Evolutionary conservation across 2,329 filamentous ascomycete species (phyloP).

Genomic region (Colletotrichum viniferum): DNA sequence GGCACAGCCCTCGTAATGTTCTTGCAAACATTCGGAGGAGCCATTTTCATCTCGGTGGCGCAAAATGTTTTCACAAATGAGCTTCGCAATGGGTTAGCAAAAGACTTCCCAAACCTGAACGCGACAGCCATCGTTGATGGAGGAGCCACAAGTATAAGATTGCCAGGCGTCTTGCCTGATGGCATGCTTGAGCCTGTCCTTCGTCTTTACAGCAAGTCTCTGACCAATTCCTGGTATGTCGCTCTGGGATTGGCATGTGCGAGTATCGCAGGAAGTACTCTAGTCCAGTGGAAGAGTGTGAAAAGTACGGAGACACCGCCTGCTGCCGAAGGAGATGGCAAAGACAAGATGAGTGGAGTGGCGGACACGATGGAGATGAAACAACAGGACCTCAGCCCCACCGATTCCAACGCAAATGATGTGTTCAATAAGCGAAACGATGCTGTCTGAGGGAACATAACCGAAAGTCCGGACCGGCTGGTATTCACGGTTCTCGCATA

Average conservation of each 20-base stretch:
- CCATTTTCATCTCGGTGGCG: conserved; percentile 10
- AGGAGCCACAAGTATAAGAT: neutral
- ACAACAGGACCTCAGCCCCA: neutral
- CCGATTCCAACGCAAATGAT: neutral
- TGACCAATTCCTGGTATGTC: conserved; percentile 5
- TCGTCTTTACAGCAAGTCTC: neutral
- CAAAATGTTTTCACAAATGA: conserved; percentile 13
- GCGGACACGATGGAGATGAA: neutral
- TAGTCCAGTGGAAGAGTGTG: conserved; percentile 4
- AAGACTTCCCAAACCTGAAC: neutral
- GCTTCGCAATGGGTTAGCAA: neutral
- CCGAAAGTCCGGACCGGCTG: neutral
- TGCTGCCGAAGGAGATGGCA: neutral
- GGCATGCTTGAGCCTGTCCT: neutral
- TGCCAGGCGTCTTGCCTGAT: neutral
- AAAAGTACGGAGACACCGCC: neutral
- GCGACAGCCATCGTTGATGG: neutral
- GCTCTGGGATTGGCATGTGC: neutral
- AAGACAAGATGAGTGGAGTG: neutral
- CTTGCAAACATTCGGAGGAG: conserved; percentile 10
- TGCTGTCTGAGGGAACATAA: neutral
- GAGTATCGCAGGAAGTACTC: neutral
- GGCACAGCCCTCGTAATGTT: conserved; percentile 16
- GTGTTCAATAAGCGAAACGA: neutral
- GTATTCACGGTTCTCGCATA: neutral